Base-by-base conservation (phyloP, 2,329 filamentous ascomycete species). In the Thielaviopsis euricoi region DNA sequence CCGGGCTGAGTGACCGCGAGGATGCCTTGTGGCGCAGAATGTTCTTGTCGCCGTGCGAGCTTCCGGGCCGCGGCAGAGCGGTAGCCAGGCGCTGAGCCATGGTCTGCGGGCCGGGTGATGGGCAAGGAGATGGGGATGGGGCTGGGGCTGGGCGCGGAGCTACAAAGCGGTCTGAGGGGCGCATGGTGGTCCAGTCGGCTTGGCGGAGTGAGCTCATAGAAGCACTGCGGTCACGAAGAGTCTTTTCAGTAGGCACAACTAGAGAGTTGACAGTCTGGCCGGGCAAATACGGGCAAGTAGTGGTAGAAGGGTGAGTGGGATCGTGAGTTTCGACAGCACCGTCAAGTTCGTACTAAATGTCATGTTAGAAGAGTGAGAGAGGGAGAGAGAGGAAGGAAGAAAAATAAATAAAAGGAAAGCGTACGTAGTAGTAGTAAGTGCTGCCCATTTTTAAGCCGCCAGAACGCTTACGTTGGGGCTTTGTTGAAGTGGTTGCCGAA, bases 351-450 rank as follows among this genome's bases (percentile, higher is more conserved):
- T 95, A 96, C 87, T 94, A 26, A 4, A 26, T 26, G 25, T 26
- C 25, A 26, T 26, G 25, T 26, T 26, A 26, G 25, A 9, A 4
- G 25, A 9, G 25, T 4, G n/a, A 21, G 19, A 56, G 53, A 57
- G 48, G 54, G 56, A 29, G 57, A 43, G 53, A 37, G 21, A 26
- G 29, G 25, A 53, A 52, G 51, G 33, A 26, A 56, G 19, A 56
- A 22, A 49, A 52, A 46, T 48, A 59, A 40, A 29, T 21, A 62
- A 55, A 55, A 56, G 58, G 63, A 40, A 53, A 51, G 77, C 86
- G 72, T 74, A 94, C 89, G 72, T 93, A 96, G 75, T 95, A 97
- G 78, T 91, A 96, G 71, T 96, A 96, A 17, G 85, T 93, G 61
- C 86, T 82, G 51, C 90, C 90, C 87, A 95, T 95, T 70, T 86